These are phyloP conservation scores for Coemansia sp. DNA, from an alignment of 192 early-diverging fungal species.

Conservation along the genomic window DNA sequence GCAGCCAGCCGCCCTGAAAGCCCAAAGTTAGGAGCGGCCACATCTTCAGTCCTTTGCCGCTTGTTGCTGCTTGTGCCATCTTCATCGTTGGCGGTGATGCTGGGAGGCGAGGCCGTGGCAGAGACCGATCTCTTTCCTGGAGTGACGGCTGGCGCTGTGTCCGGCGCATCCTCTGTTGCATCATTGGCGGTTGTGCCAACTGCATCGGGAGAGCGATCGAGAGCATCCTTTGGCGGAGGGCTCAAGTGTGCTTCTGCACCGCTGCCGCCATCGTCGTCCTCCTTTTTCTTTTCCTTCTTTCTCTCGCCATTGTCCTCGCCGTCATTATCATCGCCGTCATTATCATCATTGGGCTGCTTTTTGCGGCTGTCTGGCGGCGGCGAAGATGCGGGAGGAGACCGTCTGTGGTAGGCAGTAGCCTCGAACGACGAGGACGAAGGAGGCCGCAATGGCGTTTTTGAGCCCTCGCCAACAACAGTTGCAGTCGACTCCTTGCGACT, in stretches of 20 bases:
- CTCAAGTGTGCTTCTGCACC: neutral
- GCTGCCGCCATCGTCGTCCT: neutral
- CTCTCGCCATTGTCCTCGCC: neutral
- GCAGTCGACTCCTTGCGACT: constrained; percentile 15
- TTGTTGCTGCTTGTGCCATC: neutral
- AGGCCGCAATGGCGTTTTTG: neutral
- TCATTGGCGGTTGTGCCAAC: neutral
- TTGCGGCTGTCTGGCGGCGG: neutral
- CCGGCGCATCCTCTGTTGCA: neutral
- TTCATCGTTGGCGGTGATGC: neutral
- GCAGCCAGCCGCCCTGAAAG: constrained; percentile 85
- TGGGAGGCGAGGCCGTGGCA: neutral
- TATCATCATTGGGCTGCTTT: too few relatives aligned
- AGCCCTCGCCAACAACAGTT: neutral
- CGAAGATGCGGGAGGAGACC: neutral
- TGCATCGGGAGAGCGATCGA: too few relatives aligned
- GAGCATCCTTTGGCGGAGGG: too few relatives aligned
- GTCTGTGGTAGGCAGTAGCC: neutral
- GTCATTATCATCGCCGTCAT: neutral
- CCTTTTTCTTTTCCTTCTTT: neutral
- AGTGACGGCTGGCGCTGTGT: neutral
- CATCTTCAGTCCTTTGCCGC: constrained; percentile 17
- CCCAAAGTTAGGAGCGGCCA: constrained; percentile 71
- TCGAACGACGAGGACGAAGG: neutral
- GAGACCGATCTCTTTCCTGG: constrained; percentile 1